These are phyloP conservation scores for Hippophae gyantsensis DNA, from an alignment of 306 rosid species.

Conservation along the genomic window DNA sequence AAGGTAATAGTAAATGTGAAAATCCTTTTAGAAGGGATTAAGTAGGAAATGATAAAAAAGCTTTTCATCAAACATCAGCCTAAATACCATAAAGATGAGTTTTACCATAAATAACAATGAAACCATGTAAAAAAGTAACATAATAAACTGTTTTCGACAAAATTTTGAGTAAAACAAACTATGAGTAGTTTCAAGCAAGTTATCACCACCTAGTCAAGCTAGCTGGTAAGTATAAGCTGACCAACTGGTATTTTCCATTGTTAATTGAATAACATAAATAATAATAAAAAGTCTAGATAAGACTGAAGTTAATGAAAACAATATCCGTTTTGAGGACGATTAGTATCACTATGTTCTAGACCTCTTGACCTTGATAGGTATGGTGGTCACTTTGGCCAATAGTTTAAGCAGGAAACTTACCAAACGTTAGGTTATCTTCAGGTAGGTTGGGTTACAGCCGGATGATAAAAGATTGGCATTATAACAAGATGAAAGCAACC, in stretches of 20 bases:
- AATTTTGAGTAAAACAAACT: not conserved
- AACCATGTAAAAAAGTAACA: not conserved
- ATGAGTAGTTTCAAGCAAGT: not conserved
- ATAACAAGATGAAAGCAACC: constrained; percentile 2
- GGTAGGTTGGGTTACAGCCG: constrained; percentile 9
- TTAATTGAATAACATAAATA: too few relatives aligned
- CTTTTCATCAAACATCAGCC: not conserved
- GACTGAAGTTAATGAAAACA: not conserved
- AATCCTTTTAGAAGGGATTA: not conserved
- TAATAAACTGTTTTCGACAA: not conserved
- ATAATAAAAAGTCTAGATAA: not conserved
- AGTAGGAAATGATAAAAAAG: constrained; percentile 2
- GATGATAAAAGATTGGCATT: constrained; percentile 15
- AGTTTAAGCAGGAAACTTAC: constrained; percentile 17
- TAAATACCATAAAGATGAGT: too few relatives aligned
- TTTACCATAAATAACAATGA: too few relatives aligned
- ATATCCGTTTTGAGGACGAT: not conserved
- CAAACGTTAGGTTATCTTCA: constrained; percentile 4
- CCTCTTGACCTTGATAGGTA: constrained; percentile 7
- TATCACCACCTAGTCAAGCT: too few relatives aligned
- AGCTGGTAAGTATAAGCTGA: too few relatives aligned
- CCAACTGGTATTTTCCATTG: too few relatives aligned
- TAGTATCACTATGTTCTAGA: constrained; percentile 1
- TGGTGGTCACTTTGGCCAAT: constrained; percentile 9
- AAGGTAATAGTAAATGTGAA: constrained; percentile 9